Conservation (phyloP, 495 filamentous ascomycete genomes). For the Penicillium bovifimosum region DNA sequence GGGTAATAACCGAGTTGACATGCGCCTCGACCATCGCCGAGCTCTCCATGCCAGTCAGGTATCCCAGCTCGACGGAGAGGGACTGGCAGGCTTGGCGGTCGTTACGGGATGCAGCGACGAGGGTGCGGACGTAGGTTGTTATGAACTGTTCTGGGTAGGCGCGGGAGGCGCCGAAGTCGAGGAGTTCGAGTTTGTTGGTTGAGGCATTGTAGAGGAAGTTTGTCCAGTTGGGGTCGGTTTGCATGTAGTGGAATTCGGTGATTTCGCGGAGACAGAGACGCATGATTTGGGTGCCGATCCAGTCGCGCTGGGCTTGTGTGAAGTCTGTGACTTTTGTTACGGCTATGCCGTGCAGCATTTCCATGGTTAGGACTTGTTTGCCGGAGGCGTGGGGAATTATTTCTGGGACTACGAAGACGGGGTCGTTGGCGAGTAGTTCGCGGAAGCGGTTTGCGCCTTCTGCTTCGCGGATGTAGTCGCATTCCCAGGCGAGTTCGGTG, state of each 20-base stretch:
- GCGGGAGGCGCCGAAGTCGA: slow-evolving; percentile 91
- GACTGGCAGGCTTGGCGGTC: slow-evolving; percentile 58
- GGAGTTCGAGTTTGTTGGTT: slow-evolving; percentile 73
- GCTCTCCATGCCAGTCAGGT: slow-evolving; percentile 85
- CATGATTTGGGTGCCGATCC: slow-evolving; percentile 84
- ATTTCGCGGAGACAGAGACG: slow-evolving; percentile 92
- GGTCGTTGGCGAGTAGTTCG: slow-evolving; percentile 63
- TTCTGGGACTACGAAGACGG: slow-evolving; percentile 72
- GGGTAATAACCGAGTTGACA: slow-evolving; percentile 69
- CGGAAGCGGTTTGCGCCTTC: slow-evolving; percentile 69
- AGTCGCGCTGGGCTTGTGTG: slow-evolving; percentile 78
- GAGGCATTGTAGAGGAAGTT: slow-evolving; percentile 88
- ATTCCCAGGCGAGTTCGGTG: slow-evolving; percentile 90
- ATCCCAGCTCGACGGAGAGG: slow-evolving; percentile 78
- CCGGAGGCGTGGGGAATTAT: slow-evolving; percentile 77
- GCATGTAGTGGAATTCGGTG: slow-evolving; percentile 92
- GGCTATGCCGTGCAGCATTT: slow-evolving; percentile 79
- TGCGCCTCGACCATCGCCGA: slow-evolving; percentile 83
- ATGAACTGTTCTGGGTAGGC: slow-evolving; percentile 81
- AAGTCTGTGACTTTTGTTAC: slow-evolving; percentile 77
- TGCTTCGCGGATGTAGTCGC: slow-evolving; percentile 88
- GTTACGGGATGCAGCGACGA: slow-evolving; percentile 67
- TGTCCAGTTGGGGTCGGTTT: slow-evolving; percentile 99
- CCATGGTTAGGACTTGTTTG: slow-evolving; percentile 85
- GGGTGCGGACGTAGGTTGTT: slow-evolving; percentile 64